Base-by-base conservation (phyloP, 306 rosid genomes). In the Fragaria nilgerrensis region DNA sequence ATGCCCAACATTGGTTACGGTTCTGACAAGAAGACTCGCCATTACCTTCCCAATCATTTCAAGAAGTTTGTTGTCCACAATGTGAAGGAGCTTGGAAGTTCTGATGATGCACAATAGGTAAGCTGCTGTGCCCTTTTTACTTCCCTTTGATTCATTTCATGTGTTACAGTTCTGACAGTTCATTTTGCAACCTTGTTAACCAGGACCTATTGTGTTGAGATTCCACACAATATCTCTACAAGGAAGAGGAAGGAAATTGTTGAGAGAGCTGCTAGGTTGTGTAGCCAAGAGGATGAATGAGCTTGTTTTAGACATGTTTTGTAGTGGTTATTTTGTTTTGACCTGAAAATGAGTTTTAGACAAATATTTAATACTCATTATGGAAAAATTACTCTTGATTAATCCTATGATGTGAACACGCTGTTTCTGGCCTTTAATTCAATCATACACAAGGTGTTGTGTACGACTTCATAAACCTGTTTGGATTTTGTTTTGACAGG, bases 1-100 rank as follows among this genome's bases (percentile, higher is more conserved):
- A 92, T 90, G 95, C 95, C 96, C 66, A 92, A 92, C 70, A 87
- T 92, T 67, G 96, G 97, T 16, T 92, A 90, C 17, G 97, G 96
- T 11, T 81, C 93, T 0, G 96, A 92, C 88, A 92, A 90, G 87
- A 92, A 90, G 68, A 92, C 97, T 2, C 88, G 96, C 2, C 97
- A 92, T 71, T 90, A 76, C 53, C 93, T 92, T 17, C 97, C 96
- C 0, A 92, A 92, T 73, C 90, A 87, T n/a, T 90, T 92, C 87
- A 92, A 92, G 89, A 92, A 90, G 77, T 90, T 92, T 68, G 85
- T 88, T 70, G 97, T 90, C 74, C 87, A 92, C 89, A 88, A 92
- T 16, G 90, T 79, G 27, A 81, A 83, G 52, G 93, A 90, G 74
- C 86, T 32, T 90, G 0, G 95, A 90, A 17, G 68, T 88, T 50